Conservation (phyloP, 2,329 filamentous ascomycete genomes). For the Elsinoe arachidis region DNA sequence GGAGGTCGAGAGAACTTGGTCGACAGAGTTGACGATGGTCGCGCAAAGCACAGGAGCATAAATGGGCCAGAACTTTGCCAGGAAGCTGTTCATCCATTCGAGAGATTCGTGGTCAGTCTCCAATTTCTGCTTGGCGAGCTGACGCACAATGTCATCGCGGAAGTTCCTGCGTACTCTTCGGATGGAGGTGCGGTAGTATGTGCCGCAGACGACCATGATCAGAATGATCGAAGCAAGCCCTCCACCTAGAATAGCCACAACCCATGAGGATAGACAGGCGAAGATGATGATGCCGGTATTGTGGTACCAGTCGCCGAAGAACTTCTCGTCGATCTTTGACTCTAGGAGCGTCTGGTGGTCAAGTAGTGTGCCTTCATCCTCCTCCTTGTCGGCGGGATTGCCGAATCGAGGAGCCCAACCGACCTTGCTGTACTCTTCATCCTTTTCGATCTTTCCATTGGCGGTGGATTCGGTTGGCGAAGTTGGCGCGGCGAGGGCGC, state of each 20-base stretch:
- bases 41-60: slow-evolving; percentile 89
- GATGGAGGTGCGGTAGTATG: slow-evolving; percentile 93
- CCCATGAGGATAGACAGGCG: slow-evolving; percentile 82
- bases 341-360: slow-evolving; percentile 88
- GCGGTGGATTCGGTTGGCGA: slow-evolving; percentile 36
- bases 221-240: slow-evolving; percentile 89
- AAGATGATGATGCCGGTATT: slow-evolving; percentile 93
- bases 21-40: slow-evolving; percentile 86
- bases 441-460: slow-evolving; percentile 47
- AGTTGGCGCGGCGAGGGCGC: slow-evolving; percentile 48
- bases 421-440: slow-evolving; percentile 47
- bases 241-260: slow-evolving; percentile 79
- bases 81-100: slow-evolving; percentile 98
- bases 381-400: slow-evolving; percentile 47
- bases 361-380: slow-evolving; percentile 52
- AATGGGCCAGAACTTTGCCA: slow-evolving; percentile 99
- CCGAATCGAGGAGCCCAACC: slow-evolving; percentile 89
- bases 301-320: slow-evolving; percentile 98
- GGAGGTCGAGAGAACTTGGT: slow-evolving; percentile 87
- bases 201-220: slow-evolving; percentile 83
- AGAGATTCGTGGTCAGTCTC: slow-evolving; percentile 87
- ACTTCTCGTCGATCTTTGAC: slow-evolving; percentile 72
- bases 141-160: slow-evolving; percentile 83
- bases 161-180: slow-evolving; percentile 92
- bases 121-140: slow-evolving; percentile 75